Percentiles rank a stretch among this genome's conserved stretches.
Evolutionary conservation across 164 flowering plant species (phyloP).

Genomic region (Cinnamomum micranthum): DNA sequence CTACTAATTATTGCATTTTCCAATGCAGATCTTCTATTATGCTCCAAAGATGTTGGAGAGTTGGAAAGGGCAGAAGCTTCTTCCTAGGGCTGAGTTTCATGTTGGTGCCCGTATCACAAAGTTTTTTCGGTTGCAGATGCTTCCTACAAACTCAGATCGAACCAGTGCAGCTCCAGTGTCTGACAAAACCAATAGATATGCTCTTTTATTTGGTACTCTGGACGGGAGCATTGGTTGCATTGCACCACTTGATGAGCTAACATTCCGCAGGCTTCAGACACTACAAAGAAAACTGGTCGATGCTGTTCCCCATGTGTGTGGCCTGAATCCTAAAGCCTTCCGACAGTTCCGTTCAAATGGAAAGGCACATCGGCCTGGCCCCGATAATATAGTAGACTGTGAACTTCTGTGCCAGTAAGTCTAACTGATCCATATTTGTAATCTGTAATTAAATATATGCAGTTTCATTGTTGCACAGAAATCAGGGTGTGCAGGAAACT

Average conservation of each 20-base stretch:
- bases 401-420: slow-evolving; percentile 96
- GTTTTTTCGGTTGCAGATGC: slow-evolving; percentile 90
- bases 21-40: slow-evolving; percentile 83
- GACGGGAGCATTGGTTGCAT: slow-evolving; percentile 96
- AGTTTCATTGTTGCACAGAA: not conserved
- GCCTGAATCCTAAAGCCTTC: slow-evolving; percentile 81
- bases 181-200: slow-evolving; percentile 92
- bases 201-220: slow-evolving; percentile 80
- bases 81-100: slow-evolving; percentile 95
- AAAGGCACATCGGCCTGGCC: slow-evolving; percentile 93
- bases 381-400: slow-evolving; percentile 92
- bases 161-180: slow-evolving; percentile 40
- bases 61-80: slow-evolving; percentile 99
- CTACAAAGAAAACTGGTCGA: slow-evolving; percentile 84
- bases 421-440: not conserved
- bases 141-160: slow-evolving; percentile 62
- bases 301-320: slow-evolving; percentile 87
- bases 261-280: slow-evolving; percentile 87
- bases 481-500: too few species aligned
- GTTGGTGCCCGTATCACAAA: slow-evolving; percentile 89
- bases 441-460: not conserved
- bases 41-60: slow-evolving; percentile 93
- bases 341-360: slow-evolving; percentile 84
- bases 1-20: not conserved
- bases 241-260: slow-evolving; percentile 94